These are phyloP conservation scores for Persicaria tinctoria DNA, from an alignment of 148 eudicot species.

Conservation along the genomic window DNA sequence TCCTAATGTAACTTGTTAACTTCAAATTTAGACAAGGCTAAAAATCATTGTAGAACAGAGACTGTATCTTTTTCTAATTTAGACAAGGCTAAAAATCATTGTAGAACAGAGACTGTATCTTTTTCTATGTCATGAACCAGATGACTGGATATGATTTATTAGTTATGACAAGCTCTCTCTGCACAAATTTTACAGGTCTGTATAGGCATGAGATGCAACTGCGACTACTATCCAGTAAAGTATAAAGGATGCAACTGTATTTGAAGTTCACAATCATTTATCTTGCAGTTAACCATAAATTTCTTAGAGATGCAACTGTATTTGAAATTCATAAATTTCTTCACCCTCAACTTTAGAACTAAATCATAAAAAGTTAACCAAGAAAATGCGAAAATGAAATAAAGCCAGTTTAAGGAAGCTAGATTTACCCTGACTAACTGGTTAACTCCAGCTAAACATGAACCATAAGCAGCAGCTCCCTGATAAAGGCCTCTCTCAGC, in stretches of 20 bases:
- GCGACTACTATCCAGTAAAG: background rate
- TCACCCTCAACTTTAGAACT: background rate
- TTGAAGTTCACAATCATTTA: background rate
- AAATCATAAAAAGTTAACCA: background rate
- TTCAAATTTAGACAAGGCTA: background rate
- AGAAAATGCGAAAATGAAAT: background rate
- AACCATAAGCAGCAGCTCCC: constrained; percentile 88
- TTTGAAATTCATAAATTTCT: background rate
- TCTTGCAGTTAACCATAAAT: background rate
- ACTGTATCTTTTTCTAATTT: background rate
- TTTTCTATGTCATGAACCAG: background rate
- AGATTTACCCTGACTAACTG: constrained; percentile 72
- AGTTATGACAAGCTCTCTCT: background rate
- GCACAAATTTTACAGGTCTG: background rate
- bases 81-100: background rate
- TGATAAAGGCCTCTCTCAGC: constrained; percentile 86
- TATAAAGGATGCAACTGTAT: background rate
- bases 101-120: background rate
- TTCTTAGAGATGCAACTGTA: background rate
- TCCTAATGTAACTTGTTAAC: background rate
- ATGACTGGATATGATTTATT: background rate
- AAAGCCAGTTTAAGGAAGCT: background rate
- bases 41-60: background rate
- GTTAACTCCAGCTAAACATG: constrained; percentile 74
- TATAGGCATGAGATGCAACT: background rate